Conservation (phyloP, 1,139 yeast genomes). For the Magnusiomyces sp. region DNA sequence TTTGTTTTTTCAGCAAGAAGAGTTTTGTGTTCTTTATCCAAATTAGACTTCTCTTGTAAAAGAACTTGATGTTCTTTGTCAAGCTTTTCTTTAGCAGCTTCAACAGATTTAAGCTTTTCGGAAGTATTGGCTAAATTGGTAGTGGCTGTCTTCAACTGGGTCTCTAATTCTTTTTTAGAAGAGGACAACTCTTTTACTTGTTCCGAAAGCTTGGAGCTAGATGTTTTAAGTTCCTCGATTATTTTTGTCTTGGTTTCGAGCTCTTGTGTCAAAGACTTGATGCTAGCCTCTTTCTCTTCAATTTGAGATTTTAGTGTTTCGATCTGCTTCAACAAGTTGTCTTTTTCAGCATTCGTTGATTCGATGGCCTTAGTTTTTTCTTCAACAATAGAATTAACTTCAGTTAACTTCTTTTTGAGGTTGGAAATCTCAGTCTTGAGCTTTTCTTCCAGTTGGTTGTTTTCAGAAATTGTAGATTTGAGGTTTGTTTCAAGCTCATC, state of each 20-base stretch:
- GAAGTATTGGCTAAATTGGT: too few relatives aligned
- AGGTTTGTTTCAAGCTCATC: constrained; percentile 4
- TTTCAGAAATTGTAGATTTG: neutral
- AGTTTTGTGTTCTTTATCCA: constrained; percentile 11
- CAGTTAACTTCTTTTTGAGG: constrained; percentile 1
- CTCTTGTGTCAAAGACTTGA: constrained; percentile 4
- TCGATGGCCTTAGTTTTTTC: too few relatives aligned
- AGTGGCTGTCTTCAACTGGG: too few relatives aligned
- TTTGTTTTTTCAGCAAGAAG: constrained; percentile 15
- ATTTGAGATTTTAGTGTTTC: constrained; percentile 12
- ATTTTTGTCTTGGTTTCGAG: constrained; percentile 11
- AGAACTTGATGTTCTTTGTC: constrained; percentile 6
- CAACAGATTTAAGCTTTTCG: constrained; percentile 3
- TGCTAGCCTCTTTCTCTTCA: constrained; percentile 11
- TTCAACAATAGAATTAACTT: neutral
- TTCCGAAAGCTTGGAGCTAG: too few relatives aligned
- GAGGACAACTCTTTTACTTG: too few relatives aligned
- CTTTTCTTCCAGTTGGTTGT: too few relatives aligned
- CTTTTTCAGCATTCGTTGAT: neutral
- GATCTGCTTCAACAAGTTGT: constrained; percentile 10
- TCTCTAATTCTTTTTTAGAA: too few relatives aligned
- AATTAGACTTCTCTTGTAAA: constrained; percentile 11
- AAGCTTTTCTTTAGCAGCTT: constrained; percentile 9
- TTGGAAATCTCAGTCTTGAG: too few relatives aligned
- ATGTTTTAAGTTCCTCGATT: too few relatives aligned